phyloP scores from a whole-genome alignment of 2,329 filamentous ascomycete genomes.

The Cladophialophora yegresii region DNA sequence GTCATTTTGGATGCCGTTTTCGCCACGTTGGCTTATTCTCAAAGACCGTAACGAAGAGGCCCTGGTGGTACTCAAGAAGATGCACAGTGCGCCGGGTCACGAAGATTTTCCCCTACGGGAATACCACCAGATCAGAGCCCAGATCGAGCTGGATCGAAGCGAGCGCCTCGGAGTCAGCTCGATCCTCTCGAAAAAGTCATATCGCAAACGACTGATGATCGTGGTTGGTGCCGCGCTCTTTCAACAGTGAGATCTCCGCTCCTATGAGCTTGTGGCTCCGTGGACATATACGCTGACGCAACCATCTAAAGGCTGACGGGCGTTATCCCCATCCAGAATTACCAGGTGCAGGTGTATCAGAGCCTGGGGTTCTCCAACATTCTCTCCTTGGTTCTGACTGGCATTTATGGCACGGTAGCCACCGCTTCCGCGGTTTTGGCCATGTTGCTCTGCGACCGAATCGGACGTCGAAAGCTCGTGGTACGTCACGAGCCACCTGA shows the following conservation, averaged over 20 bases:
- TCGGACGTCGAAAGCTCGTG: conserved; percentile 61
- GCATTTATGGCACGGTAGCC: conserved; percentile 88
- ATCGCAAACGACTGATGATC: conserved; percentile 14
- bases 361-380: conserved; percentile 53
- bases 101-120: conserved; percentile 17
- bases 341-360: conserved; percentile 72
- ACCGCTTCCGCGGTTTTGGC: conserved; percentile 70
- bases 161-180: conserved; percentile 16
- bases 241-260: conserved; percentile 4
- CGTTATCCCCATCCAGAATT: conserved; percentile 94
- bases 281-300: neutral
- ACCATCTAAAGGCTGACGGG: neutral
- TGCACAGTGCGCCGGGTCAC: conserved; percentile 13
- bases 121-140: conserved; percentile 22
- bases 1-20: conserved; percentile 14
- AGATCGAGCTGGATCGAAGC: conserved; percentile 20
- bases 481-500: conserved; percentile 61
- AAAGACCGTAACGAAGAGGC: conserved; percentile 14
- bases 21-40: conserved; percentile 13
- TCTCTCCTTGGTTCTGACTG: conserved; percentile 66
- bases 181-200: conserved; percentile 14
- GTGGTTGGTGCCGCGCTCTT: neutral
- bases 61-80: conserved; percentile 10
- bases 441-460: conserved; percentile 56
- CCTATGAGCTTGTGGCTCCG: too few species aligned